These are phyloP conservation scores for Kwoniella dejecticola DNA, from an alignment of 768 basidiomycete species.

Conservation along the genomic window DNA sequence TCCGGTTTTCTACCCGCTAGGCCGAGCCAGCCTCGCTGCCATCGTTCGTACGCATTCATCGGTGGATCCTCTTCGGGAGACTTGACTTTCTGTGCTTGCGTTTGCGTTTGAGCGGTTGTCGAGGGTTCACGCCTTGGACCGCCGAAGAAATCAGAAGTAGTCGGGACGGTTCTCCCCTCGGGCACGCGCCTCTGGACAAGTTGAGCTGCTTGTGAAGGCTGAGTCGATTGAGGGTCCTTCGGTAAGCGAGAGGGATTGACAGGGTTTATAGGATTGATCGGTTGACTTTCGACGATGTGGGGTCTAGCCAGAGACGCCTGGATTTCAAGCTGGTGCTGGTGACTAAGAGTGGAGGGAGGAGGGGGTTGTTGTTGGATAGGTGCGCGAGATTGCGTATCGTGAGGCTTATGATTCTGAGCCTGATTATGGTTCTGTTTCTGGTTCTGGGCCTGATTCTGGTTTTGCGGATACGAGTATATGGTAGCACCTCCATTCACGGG, in stretches of 20 bases:
- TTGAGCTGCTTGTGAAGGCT: background rate
- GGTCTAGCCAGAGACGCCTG: too few relatives aligned
- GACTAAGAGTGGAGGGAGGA: too few relatives aligned
- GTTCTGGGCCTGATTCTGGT: background rate
- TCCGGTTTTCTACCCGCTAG: background rate
- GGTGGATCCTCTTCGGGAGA: conserved; percentile 1
- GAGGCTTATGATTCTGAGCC: too few relatives aligned
- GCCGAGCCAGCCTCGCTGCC: conserved; percentile 6
- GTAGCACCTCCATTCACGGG: conserved; percentile 15
- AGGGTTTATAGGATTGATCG: too few relatives aligned
- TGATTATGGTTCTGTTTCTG: too few relatives aligned
- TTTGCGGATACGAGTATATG: conserved; percentile 15
- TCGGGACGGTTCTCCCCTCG: conserved; percentile 46
- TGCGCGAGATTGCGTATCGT: background rate
- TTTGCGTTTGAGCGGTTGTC: too few relatives aligned
- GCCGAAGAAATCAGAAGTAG: conserved; percentile 40
- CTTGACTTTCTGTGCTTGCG: conserved; percentile 4
- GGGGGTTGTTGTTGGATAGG: too few relatives aligned
- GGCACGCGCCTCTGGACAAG: conserved; percentile 27
- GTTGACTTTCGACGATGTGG: too few relatives aligned
- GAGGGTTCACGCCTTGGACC: conserved; percentile 6
- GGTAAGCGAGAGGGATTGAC: too few relatives aligned
- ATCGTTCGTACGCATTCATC: conserved; percentile 4
- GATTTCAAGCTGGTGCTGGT: too few relatives aligned
- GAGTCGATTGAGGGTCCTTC: too few relatives aligned